Conservation (phyloP, 345 rosid species). For the Lepidium didymum region DNA sequence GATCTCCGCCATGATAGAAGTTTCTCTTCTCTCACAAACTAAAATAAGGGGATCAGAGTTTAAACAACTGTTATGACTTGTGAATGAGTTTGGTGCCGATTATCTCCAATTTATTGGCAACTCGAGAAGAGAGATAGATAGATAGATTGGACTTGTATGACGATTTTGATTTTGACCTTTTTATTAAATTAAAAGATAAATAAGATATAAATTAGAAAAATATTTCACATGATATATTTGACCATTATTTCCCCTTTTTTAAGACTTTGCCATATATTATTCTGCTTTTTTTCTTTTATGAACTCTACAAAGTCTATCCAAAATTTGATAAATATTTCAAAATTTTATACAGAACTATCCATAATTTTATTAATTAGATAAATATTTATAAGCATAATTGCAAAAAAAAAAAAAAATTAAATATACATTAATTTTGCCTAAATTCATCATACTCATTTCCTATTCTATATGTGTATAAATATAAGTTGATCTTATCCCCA, state of each 20-base stretch:
- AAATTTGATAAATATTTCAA: too few relatives aligned
- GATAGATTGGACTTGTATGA: constrained; percentile 2
- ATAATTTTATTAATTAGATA: too few relatives aligned
- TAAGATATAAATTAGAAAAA: neutral
- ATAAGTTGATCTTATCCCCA: neutral
- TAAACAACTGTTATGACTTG: constrained; percentile 10
- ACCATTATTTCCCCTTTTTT: neutral
- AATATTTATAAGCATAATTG: too few relatives aligned
- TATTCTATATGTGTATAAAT: neutral
- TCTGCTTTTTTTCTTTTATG: neutral
- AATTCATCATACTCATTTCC: neutral
- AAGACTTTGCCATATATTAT: neutral
- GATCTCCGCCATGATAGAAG: constrained; percentile 44
- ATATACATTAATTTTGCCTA: too few relatives aligned
- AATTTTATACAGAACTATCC: too few relatives aligned
- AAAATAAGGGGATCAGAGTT: neutral
- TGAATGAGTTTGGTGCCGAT: constrained; percentile 17
- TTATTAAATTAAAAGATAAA: neutral
- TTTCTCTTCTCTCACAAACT: neutral
- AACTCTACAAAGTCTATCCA: too few relatives aligned
- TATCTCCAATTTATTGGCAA: constrained; percentile 26
- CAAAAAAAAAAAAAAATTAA: too few relatives aligned
- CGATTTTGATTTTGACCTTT: neutral
- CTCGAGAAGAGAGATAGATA: neutral
- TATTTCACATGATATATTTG: neutral